These are phyloP conservation scores for Lippia alba DNA, from an alignment of 305 asterid genomes.

Conservation along the genomic window DNA sequence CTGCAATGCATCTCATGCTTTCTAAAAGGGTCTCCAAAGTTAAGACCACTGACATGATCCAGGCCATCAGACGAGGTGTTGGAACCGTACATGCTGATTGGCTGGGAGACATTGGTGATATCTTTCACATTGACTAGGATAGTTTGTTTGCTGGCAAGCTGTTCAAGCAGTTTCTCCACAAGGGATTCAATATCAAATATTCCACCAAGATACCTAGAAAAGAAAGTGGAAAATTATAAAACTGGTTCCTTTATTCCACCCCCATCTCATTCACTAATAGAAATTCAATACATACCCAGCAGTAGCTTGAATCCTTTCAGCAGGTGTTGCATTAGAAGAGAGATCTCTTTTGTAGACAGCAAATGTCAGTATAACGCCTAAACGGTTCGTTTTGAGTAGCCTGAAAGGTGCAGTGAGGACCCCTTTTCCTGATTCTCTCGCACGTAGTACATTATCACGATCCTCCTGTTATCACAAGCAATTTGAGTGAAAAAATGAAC, in stretches of 20 bases:
- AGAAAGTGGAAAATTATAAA: constrained; percentile 25
- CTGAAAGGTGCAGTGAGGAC: constrained; percentile 97
- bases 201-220: constrained; percentile 90
- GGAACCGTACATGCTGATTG: constrained; percentile 94
- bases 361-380: constrained; percentile 95
- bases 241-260: constrained; percentile 17
- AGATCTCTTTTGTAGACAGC: constrained; percentile 86
- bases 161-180: constrained; percentile 95
- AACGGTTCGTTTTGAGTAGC: constrained; percentile 89
- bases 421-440: constrained; percentile 96
- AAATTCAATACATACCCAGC: constrained; percentile 63
- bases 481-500: not conserved
- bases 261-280: constrained; percentile 3
- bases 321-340: constrained; percentile 67
- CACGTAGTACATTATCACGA: constrained; percentile 92
- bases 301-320: constrained; percentile 83
- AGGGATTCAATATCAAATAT: constrained; percentile 95
- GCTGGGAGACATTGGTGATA: constrained; percentile 65
- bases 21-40: constrained; percentile 94
- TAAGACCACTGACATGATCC: constrained; percentile 70
- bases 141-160: constrained; percentile 95
- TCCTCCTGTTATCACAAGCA: constrained; percentile 73
- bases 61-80: constrained; percentile 56
- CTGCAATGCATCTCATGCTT: constrained; percentile 99
- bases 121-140: constrained; percentile 91